Conservation (phyloP, 2,329 filamentous ascomycete genomes). For the Phyllosticta citriasiana region DNA sequence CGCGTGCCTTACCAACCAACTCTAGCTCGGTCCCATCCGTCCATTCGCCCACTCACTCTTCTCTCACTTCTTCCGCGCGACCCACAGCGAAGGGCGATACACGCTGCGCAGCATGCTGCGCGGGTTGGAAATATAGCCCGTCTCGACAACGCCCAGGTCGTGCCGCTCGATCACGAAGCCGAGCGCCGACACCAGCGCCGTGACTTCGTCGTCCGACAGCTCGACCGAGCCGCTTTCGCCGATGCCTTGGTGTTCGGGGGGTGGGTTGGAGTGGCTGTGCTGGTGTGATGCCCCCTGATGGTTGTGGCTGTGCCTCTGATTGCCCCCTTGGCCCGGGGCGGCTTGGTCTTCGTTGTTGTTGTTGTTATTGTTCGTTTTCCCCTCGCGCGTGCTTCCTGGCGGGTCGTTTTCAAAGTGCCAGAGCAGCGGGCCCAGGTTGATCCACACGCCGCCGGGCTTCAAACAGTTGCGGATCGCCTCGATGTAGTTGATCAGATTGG, state of each 20-base stretch:
- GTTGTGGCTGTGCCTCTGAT: background rate
- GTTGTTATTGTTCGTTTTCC: conserved; percentile 11
- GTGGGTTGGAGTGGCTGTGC: background rate
- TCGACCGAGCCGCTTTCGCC: conserved; percentile 86
- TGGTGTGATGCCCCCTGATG: conserved; percentile 13
- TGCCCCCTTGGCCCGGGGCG: background rate
- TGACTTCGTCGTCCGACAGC: conserved; percentile 78
- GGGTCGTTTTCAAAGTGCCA: conserved; percentile 89
- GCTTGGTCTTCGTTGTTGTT: conserved; percentile 11
- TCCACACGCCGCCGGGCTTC: conserved; percentile 65
- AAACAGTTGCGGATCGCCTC: conserved; percentile 74
- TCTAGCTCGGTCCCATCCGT: too few relatives aligned
- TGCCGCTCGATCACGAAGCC: conserved; percentile 66
- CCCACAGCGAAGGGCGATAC: conserved; percentile 76
- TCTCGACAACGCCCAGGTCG: conserved; percentile 41
- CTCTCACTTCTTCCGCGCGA: conserved; percentile 57
- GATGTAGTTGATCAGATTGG: conserved; percentile 83
- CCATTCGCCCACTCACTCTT: too few relatives aligned
- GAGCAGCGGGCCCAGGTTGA: conserved; percentile 82
- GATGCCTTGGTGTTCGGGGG: conserved; percentile 47
- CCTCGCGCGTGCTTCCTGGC: conserved; percentile 44
- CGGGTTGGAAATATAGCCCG: conserved; percentile 80
- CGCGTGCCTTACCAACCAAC: too few relatives aligned
- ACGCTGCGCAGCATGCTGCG: conserved; percentile 77
- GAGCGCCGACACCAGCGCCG: conserved; percentile 60